Conservation (phyloP, 2,329 filamentous ascomycete species). For the Monosporascus sp. region DNA sequence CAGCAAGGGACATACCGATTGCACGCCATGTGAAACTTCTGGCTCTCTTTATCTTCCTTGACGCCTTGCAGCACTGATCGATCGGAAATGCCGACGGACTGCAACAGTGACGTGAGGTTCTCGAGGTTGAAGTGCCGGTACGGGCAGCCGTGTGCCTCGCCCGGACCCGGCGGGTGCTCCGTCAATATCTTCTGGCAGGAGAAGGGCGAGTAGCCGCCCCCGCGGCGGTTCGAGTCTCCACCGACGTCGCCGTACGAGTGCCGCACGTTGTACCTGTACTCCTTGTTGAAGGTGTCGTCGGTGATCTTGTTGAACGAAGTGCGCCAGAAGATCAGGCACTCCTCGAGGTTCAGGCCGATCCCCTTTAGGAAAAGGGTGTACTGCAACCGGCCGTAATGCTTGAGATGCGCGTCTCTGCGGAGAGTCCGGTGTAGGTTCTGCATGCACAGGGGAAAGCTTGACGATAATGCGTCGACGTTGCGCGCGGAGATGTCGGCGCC, state of each 20-base stretch:
- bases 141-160: constrained; percentile 92
- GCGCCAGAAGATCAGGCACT: constrained; percentile 89
- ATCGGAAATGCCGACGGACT: constrained; percentile 75
- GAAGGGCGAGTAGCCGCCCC: constrained; percentile 83
- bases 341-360: constrained; percentile 85
- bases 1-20: constrained; percentile 57
- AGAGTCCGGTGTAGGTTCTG: constrained; percentile 81
- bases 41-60: constrained; percentile 81
- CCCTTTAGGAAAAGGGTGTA: constrained; percentile 97
- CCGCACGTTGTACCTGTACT: constrained; percentile 96
- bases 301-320: constrained; percentile 78
- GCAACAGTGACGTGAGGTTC: constrained; percentile 72
- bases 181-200: constrained; percentile 94
- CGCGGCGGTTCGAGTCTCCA: constrained; percentile 80
- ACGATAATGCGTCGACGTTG: constrained; percentile 72
- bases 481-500: constrained; percentile 72
- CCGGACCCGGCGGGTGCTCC: constrained; percentile 79
- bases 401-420: constrained; percentile 82
- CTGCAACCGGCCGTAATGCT: constrained; percentile 88
- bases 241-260: constrained; percentile 94
- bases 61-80: constrained; percentile 73
- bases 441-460: constrained; percentile 92
- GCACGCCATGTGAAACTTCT: constrained; percentile 90
- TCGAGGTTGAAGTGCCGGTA: constrained; percentile 89
- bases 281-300: constrained; percentile 94